phyloP scores from a whole-genome alignment of 345 rosid genomes.

The Psidium friedrichsthalianum region DNA sequence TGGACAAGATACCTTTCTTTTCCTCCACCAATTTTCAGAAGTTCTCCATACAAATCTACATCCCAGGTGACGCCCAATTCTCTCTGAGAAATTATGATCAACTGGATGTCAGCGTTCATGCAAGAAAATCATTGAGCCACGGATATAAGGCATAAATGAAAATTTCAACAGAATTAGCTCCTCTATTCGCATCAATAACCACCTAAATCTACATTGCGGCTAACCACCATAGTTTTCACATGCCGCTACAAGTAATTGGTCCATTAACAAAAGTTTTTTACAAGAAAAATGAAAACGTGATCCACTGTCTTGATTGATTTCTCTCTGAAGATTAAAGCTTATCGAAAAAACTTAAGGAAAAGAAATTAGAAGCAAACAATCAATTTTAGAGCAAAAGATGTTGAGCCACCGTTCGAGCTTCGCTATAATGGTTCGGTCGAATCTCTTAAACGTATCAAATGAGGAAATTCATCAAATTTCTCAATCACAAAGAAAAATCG shows the following conservation, averaged over 20 bases:
- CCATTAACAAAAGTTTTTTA: neutral
- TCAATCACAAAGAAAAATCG: neutral
- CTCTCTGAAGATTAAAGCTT: neutral
- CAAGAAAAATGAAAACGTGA: neutral
- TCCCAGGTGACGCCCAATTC: slow-evolving; percentile 83
- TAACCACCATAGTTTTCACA: neutral
- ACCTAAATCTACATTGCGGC: neutral
- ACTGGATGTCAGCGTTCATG: neutral
- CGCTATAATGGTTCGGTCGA: neutral
- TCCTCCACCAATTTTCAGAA: slow-evolving; percentile 94
- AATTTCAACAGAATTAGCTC: neutral
- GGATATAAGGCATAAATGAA: neutral
- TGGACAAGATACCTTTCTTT: slow-evolving; percentile 56
- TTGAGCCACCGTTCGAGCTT: neutral
- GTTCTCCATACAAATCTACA: slow-evolving; percentile 83
- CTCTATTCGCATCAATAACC: neutral
- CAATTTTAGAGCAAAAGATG: neutral
- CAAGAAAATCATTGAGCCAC: neutral
- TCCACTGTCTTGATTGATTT: neutral
- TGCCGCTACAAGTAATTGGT: neutral
- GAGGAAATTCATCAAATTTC: neutral
- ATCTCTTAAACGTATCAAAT: neutral
- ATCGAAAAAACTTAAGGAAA: neutral
- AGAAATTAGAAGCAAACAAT: neutral
- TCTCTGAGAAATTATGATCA: slow-evolving; percentile 28